Evolutionary conservation across 2,329 filamentous ascomycete species (phyloP).

Genomic region (Acephala macrosclerotiorum): DNA sequence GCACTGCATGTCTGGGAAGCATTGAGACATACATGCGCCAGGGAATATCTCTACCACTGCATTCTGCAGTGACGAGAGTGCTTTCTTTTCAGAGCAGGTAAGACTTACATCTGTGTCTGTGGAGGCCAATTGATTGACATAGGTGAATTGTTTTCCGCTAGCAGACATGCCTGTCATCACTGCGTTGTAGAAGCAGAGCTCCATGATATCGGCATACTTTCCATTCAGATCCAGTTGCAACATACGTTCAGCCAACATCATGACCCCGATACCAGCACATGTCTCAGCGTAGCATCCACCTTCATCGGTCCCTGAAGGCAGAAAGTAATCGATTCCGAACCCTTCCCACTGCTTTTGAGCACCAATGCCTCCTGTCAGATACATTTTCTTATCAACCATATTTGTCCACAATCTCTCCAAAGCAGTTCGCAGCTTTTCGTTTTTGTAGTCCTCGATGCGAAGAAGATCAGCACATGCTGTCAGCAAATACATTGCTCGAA

Average conservation of each 20-base stretch:
- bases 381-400: conserved; percentile 69
- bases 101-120: conserved; percentile 50
- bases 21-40: too few species aligned
- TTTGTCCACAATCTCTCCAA: conserved; percentile 62
- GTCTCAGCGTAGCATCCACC: conserved; percentile 70
- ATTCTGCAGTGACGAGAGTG: too few species aligned
- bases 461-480: conserved; percentile 64
- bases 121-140: conserved; percentile 66
- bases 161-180: conserved; percentile 64
- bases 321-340: conserved; percentile 65
- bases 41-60: too few species aligned
- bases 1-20: too few species aligned
- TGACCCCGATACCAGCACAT: conserved; percentile 64
- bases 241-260: conserved; percentile 65
- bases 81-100: too few species aligned
- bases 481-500: conserved; percentile 66
- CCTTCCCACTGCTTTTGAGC: conserved; percentile 65
- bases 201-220: conserved; percentile 65
- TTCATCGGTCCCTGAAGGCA: conserved; percentile 65
- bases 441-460: conserved; percentile 43
- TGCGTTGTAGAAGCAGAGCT: conserved; percentile 66
- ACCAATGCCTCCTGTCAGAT: conserved; percentile 67
- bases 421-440: conserved; percentile 40
- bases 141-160: conserved; percentile 65
- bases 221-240: conserved; percentile 60